Percentiles rank a stretch among this genome's conserved stretches.
Conservation (phyloP, 495 filamentous ascomycete genomes). For the Tricharina praecox region DNA sequence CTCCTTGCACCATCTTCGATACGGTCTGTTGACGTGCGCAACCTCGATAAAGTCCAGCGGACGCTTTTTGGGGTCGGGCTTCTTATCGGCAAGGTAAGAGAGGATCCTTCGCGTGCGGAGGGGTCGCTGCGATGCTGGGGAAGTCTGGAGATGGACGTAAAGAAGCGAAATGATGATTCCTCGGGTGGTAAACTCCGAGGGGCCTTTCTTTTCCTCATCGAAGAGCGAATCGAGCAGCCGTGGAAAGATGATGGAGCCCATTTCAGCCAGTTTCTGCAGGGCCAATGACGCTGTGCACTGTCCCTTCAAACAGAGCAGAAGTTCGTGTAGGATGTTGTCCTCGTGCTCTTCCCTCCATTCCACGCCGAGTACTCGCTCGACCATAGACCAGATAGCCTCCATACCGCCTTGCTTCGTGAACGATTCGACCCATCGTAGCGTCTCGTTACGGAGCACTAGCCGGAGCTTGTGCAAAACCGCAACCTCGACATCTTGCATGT, state of each 20-base stretch:
- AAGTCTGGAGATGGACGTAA: slow-evolving; percentile 49
- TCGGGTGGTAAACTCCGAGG: slow-evolving; percentile 86
- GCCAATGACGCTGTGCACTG: slow-evolving; percentile 81
- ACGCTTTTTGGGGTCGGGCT: slow-evolving; percentile 52
- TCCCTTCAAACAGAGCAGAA: slow-evolving; percentile 82
- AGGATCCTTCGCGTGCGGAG: slow-evolving; percentile 46
- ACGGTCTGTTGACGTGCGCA: slow-evolving; percentile 52
- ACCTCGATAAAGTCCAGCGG: slow-evolving; percentile 73
- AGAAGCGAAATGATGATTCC: slow-evolving; percentile 71
- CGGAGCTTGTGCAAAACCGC: slow-evolving; percentile 86
- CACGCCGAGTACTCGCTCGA: slow-evolving; percentile 80
- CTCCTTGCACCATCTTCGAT: slow-evolving; percentile 86
- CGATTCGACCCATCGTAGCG: slow-evolving; percentile 78
- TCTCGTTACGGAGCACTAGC: slow-evolving; percentile 80
- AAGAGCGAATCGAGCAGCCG: slow-evolving; percentile 77
- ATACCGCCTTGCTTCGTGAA: slow-evolving; percentile 84
- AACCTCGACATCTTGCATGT: slow-evolving; percentile 58
- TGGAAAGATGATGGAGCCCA: slow-evolving; percentile 70
- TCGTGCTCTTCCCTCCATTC: slow-evolving; percentile 99
- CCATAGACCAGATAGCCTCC: slow-evolving; percentile 69
- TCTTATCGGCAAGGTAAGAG: slow-evolving; percentile 63
- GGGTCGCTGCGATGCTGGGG: slow-evolving; percentile 13
- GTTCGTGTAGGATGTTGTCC: slow-evolving; percentile 80
- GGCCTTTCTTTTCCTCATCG: slow-evolving; percentile 91
- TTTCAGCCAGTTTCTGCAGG: slow-evolving; percentile 57